phyloP scores from a whole-genome alignment of 257 asterid genomes.

The Solanum paucissectum region DNA sequence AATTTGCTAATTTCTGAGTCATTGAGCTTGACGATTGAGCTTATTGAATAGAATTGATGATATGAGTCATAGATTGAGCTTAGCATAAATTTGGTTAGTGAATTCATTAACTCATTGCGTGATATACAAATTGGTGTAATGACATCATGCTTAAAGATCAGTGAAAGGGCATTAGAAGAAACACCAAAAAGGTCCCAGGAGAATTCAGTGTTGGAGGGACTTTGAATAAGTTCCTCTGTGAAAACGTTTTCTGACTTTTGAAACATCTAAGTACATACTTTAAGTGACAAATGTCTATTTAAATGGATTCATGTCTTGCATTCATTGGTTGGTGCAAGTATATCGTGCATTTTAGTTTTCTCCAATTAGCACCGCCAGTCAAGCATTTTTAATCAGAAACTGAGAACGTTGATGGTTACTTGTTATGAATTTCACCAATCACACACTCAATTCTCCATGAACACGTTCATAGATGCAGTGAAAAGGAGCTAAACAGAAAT shows the following conservation, averaged over 20 bases:
- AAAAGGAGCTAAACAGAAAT: background rate
- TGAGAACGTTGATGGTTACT: background rate
- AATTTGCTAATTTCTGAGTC: background rate
- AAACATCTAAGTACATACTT: background rate
- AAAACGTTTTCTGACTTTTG: background rate
- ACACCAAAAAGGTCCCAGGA: background rate
- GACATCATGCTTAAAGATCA: background rate
- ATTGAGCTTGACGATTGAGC: background rate
- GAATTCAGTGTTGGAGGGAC: background rate
- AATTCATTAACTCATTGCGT: background rate
- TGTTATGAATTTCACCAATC: background rate
- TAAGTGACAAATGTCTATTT: background rate
- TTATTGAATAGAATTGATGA: background rate
- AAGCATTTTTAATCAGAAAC: background rate
- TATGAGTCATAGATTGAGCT: background rate
- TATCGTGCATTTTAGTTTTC: background rate
- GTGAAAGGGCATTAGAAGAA: background rate
- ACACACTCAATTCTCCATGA: background rate
- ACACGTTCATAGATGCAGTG: background rate
- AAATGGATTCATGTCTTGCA: background rate
- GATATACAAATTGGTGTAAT: background rate
- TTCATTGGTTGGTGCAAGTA: background rate
- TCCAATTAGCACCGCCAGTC: background rate
- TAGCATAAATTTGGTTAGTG: background rate
- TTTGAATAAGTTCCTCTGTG: background rate